A percentile compares a stretch with the other conserved stretches of the same genome.
Conservation (phyloP, 2,329 filamentous ascomycete species). For the Akanthomyces dipterigenus region DNA sequence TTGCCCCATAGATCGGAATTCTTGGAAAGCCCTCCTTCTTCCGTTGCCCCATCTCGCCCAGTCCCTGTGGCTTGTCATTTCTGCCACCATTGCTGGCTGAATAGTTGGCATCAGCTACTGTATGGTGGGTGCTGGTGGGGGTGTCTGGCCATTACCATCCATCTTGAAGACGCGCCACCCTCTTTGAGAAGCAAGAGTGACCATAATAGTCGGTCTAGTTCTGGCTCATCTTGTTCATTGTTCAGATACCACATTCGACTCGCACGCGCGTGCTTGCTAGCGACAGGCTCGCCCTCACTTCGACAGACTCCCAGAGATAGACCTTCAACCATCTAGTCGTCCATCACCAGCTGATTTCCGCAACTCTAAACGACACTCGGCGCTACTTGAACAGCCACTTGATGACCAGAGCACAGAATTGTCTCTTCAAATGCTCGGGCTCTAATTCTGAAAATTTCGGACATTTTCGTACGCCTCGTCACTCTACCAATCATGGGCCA, state of each 20-base stretch:
- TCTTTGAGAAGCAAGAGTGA: not conserved
- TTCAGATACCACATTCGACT: not conserved
- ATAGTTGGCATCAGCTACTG: not conserved
- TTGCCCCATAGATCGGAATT: constrained; percentile 4
- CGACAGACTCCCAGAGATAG: not conserved
- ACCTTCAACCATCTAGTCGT: not conserved
- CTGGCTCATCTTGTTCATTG: not conserved
- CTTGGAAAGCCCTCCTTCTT: not conserved
- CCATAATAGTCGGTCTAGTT: not conserved
- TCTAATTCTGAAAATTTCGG: not conserved
- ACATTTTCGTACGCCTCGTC: not conserved
- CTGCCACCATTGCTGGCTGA: not conserved
- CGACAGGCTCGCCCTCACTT: not conserved
- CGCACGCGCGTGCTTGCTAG: not conserved
- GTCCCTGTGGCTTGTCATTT: constrained; percentile 2
- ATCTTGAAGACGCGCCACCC: constrained; percentile 4
- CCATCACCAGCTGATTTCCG: not conserved
- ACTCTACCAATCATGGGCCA: constrained; percentile 10
- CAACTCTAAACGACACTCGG: not conserved
- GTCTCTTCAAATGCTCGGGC: not conserved
- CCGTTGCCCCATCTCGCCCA: not conserved
- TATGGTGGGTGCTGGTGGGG: constrained; percentile 7
- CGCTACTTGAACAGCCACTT: not conserved
- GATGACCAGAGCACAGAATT: not conserved
- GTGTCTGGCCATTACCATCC: constrained; percentile 3